A percentile compares a stretch with the other conserved stretches of the same genome.
These are phyloP conservation scores for Citrus mangshanensis DNA, from an alignment of 345 rosid species.

Conservation along the genomic window DNA sequence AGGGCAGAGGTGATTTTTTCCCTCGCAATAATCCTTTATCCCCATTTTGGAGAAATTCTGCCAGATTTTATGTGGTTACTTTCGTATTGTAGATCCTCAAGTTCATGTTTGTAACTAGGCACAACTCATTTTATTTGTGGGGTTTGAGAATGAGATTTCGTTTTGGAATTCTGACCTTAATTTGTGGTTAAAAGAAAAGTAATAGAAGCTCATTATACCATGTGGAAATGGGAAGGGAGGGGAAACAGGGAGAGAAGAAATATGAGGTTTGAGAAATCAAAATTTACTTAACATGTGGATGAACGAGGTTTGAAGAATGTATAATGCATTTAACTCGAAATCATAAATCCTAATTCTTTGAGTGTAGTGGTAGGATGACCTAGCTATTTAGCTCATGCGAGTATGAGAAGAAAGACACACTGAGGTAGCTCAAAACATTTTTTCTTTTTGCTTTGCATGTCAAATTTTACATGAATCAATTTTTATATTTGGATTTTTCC, in stretches of 20 bases:
- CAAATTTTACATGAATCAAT: neutral
- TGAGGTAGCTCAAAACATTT: neutral
- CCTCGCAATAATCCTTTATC: neutral
- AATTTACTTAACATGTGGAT: neutral
- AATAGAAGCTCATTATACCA: neutral
- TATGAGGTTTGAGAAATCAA: neutral
- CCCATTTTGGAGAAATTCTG: no score
- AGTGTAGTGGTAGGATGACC: neutral
- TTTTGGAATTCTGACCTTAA: neutral
- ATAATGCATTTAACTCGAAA: no score
- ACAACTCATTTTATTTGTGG: no score
- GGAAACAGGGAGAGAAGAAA: neutral
- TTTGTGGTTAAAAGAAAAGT: neutral
- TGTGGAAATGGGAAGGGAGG: neutral
- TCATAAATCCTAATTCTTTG: no score
- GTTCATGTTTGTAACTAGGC: neutral
- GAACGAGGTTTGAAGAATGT: neutral
- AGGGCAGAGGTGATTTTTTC: constrained; percentile 65
- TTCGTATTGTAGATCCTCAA: no score
- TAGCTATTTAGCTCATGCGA: neutral
- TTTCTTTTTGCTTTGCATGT: neutral
- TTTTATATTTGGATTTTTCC: neutral
- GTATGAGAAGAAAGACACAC: neutral
- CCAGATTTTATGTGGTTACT: no score
- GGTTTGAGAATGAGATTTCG: neutral